A percentile compares a stretch with the other conserved stretches of the same genome.
These are phyloP conservation scores for Ascoidea rubescens DNA, from an alignment of 805 yeast genomes.

Conservation along the genomic window DNA sequence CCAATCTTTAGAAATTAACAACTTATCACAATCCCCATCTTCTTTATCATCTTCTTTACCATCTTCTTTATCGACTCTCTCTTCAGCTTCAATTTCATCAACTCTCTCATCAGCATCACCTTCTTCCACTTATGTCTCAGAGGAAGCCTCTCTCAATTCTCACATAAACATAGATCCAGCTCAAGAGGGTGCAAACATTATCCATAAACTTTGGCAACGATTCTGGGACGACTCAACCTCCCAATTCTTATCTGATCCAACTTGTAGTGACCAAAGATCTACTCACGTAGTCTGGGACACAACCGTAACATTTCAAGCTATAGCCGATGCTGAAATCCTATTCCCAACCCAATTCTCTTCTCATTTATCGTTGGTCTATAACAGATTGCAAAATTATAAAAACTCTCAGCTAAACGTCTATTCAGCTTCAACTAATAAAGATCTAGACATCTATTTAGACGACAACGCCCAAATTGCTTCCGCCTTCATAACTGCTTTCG, in stretches of 20 bases:
- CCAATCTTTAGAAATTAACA: no score
- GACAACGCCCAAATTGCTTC: constrained; percentile 66
- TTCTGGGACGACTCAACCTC: not conserved
- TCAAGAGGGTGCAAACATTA: not conserved
- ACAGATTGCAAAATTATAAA: not conserved
- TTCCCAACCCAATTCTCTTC: not conserved
- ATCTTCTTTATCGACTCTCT: not conserved
- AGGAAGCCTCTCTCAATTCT: not conserved
- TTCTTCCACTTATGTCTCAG: not conserved
- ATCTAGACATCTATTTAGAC: constrained; percentile 47
- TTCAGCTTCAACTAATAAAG: not conserved
- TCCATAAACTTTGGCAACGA: no score
- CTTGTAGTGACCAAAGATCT: not conserved
- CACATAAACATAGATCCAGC: not conserved
- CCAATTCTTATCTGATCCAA: not conserved
- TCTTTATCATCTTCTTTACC: not conserved
- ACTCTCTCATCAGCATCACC: not conserved
- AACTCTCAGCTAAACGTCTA: not conserved
- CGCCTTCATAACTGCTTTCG: constrained; percentile 50
- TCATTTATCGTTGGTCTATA: not conserved
- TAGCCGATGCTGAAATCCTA: constrained; percentile 43
- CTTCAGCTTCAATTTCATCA: not conserved
- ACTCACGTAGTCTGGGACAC: constrained; percentile 41
- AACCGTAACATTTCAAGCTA: constrained; percentile 50
- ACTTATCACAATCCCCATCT: not conserved